Evolutionary conservation across 2,329 filamentous ascomycete genomes (phyloP), one percentile per base, ranked within the genome.

Genomic region (Trichoderma aggressivum): DNA sequence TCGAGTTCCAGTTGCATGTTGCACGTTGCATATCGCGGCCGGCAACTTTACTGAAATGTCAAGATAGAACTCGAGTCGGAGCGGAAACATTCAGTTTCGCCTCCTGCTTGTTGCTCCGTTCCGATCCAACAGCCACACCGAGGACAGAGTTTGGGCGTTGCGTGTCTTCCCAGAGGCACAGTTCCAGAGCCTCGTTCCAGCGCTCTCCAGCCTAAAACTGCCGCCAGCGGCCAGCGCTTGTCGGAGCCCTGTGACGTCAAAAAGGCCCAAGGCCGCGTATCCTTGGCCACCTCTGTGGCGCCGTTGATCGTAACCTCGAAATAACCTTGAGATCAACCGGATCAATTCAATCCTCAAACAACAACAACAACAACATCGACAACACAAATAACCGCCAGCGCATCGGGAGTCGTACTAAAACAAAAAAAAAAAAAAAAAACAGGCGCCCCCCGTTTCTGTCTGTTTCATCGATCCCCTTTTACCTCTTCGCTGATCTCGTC

Each of bases 241-340:
- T 28, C 60, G 26, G 28, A 32, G 50, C 50, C 60, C n/a, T 64
- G 68, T 70, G 68, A 70, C 68, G 68, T 70, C 68, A 69, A 69
- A 63, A 26, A 47, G n/a, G 60, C 68, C 50, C 58, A 26, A 47
- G n/a, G 60, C 68, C 50, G 68, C 60, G 50, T 43, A 50, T 10
- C 26, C 16, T n/a, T 67, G 64, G 63, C 63, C 55, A 58, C 55
- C 53, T 5, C n/a, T 28, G 55, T 32, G 55, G 55, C 55, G 55
- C 55, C 34, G 28, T 32, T 21, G 43, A 50, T 50, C 5, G 30
- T 28, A 28, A n/a, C n/a, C n/a, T n/a, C n/a, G n/a, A n/a, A n/a
- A n/a, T n/a, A n/a, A n/a, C n/a, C n/a, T n/a, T n/a, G n/a, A 39
- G 18, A 39, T 39, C 7, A 18, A 21, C 10, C n/a, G 43, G 43